Evolutionary conservation across 1,284 basidiomycete genomes (phyloP).

Genomic region (Rhodotorula sp.): DNA sequence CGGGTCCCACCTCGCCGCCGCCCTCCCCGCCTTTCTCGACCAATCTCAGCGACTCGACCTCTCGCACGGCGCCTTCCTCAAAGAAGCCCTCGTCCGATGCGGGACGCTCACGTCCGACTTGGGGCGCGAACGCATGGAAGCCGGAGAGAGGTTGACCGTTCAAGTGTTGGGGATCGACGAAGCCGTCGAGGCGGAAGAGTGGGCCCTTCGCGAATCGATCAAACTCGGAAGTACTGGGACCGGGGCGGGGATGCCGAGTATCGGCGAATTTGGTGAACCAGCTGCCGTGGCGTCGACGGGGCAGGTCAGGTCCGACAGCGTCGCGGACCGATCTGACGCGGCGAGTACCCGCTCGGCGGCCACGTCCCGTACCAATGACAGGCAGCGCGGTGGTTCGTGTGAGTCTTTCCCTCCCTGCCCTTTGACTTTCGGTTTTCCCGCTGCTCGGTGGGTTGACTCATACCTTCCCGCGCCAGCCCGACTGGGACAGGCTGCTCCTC

Average conservation of each 20-base stretch:
- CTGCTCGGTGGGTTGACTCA: neutral
- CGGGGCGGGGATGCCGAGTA: neutral
- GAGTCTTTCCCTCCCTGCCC: neutral
- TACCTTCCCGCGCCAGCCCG: neutral
- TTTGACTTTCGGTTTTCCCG: too few relatives aligned
- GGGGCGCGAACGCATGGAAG: conserved; percentile 47
- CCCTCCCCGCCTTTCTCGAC: conserved; percentile 44
- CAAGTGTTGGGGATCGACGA: conserved; percentile 38
- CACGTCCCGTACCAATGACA: too few relatives aligned
- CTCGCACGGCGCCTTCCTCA: conserved; percentile 45
- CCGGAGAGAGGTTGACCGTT: conserved; percentile 45
- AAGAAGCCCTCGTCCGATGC: conserved; percentile 45
- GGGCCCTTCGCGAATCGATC: conserved; percentile 33
- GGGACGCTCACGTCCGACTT: conserved; percentile 46
- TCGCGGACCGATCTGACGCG: neutral
- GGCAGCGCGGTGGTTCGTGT: conserved; percentile 1
- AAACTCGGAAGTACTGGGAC: conserved; percentile 11
- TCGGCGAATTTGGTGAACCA: conserved; percentile 28
- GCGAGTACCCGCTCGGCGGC: conserved; percentile 3
- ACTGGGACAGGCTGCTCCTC: neutral
- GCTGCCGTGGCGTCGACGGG: neutral
- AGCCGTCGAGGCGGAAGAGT: conserved; percentile 28
- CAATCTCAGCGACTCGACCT: conserved; percentile 47
- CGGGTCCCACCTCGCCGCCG: conserved; percentile 36
- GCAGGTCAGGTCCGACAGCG: neutral